phyloP scores from a whole-genome alignment of 2,329 filamentous ascomycete genomes.

The Colletotrichum truncatum region DNA sequence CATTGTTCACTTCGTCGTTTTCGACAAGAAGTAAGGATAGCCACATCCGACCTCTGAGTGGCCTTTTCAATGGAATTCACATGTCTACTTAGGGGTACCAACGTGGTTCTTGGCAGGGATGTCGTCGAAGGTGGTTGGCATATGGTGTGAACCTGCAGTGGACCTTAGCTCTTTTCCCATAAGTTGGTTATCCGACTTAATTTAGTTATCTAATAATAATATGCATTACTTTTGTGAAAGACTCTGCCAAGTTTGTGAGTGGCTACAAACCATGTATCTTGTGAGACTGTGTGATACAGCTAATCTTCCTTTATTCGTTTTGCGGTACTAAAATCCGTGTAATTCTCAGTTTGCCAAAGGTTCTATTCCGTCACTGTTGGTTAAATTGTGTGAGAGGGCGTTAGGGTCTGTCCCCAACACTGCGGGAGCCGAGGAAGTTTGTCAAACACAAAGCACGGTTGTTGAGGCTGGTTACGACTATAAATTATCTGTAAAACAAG shows the following conservation, averaged over 20 bases:
- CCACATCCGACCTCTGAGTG: not conserved
- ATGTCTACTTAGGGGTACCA: not conserved
- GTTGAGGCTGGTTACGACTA: no score
- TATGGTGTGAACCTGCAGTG: not conserved
- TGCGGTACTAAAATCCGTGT: no score
- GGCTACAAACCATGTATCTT: not conserved
- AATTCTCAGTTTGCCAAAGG: no score
- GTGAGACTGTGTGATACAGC: no score
- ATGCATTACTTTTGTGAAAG: not conserved
- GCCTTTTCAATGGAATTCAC: not conserved
- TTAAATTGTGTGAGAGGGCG: no score
- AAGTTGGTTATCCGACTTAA: not conserved
- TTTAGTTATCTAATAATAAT: not conserved
- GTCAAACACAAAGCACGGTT: no score
- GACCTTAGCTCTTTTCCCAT: not conserved
- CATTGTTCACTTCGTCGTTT: not conserved
- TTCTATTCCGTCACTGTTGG: no score
- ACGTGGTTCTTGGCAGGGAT: not conserved
- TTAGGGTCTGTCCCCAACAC: no score
- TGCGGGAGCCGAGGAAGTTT: no score
- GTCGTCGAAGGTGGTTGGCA: not conserved
- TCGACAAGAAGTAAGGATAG: slow-evolving; percentile 9
- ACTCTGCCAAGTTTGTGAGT: not conserved
- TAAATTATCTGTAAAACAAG: no score
- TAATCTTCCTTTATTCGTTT: no score